Evolutionary conservation across 1,284 basidiomycete species (phyloP).

Genomic region (Boletus mariae): DNA sequence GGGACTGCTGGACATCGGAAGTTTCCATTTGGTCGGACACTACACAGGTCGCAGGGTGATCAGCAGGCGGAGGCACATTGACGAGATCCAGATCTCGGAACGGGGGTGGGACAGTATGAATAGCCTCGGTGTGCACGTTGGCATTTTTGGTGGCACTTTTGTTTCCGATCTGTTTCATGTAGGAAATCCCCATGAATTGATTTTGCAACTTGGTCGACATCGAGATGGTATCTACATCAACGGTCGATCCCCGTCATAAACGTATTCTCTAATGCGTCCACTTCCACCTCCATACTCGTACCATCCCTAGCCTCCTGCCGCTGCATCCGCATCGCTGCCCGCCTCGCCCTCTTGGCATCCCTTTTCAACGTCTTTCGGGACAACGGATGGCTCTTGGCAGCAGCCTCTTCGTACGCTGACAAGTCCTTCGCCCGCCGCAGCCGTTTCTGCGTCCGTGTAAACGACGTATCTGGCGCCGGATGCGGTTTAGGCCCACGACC

Average conservation of each 20-base stretch:
- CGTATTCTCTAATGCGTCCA: conserved; percentile 43
- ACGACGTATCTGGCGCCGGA: conserved; percentile 1
- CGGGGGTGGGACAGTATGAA: neutral
- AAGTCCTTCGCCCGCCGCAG: conserved; percentile 49
- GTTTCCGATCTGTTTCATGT: neutral
- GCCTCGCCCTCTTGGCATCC: conserved; percentile 56
- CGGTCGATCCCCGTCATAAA: conserved; percentile 40
- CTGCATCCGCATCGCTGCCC: conserved; percentile 34
- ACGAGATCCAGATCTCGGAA: neutral
- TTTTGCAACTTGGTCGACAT: neutral
- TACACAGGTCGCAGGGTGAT: neutral
- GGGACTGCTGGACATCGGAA: neutral
- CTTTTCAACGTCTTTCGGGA: conserved; percentile 54
- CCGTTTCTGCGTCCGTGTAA: conserved; percentile 53
- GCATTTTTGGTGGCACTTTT: no score
- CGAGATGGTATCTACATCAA: conserved; percentile 1
- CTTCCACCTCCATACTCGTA: conserved; percentile 38
- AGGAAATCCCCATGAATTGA: neutral
- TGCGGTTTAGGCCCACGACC: neutral
- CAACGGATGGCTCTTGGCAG: conserved; percentile 52
- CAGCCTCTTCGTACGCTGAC: conserved; percentile 39
- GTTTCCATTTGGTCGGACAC: conserved; percentile 2
- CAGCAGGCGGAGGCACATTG: neutral
- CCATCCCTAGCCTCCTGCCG: conserved; percentile 8
- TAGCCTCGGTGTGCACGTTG: no score